Conservation (phyloP, 768 basidiomycete genomes). For the Mrakia hoshinonis region DNA sequence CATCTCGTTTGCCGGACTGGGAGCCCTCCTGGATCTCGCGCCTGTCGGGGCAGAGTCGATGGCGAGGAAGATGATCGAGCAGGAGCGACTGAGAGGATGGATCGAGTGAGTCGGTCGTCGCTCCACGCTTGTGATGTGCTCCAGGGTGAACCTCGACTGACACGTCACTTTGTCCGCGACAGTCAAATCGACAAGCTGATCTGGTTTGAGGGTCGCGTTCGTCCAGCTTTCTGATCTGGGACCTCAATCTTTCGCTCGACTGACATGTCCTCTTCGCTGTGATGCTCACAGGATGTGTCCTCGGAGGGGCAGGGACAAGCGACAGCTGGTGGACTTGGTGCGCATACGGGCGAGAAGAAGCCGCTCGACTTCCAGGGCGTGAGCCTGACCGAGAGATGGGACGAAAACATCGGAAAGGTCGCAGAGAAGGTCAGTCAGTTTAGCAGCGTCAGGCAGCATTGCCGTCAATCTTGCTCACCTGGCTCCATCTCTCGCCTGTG, state of each 20-base stretch:
- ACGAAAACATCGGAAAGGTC: constrained; percentile 79
- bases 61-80: constrained; percentile 98
- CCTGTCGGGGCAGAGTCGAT: constrained; percentile 92
- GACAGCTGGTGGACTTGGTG: constrained; percentile 45
- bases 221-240: not conserved
- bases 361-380: constrained; percentile 70
- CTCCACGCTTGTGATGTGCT: no score
- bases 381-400: constrained; percentile 90
- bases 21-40: constrained; percentile 76
- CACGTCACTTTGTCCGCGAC: no score
- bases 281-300: not conserved
- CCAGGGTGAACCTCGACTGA: no score
- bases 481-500: not conserved
- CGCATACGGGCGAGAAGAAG: constrained; percentile 56
- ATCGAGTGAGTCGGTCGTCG: constrained; percentile 51
- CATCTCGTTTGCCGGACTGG: constrained; percentile 90
- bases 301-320: constrained; percentile 15
- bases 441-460: not conserved
- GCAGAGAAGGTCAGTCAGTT: constrained; percentile 63
- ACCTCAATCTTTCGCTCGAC: not conserved
- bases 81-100: constrained; percentile 80
- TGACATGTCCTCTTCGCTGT: no score
- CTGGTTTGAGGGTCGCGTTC: constrained; percentile 68
- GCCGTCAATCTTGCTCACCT: not conserved
- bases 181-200: constrained; percentile 83